Evolutionary conservation across 176 grass and related monocot species (phyloP), one percentile per base, ranked within the genome.

Genomic region (Hordeum marinum): DNA sequence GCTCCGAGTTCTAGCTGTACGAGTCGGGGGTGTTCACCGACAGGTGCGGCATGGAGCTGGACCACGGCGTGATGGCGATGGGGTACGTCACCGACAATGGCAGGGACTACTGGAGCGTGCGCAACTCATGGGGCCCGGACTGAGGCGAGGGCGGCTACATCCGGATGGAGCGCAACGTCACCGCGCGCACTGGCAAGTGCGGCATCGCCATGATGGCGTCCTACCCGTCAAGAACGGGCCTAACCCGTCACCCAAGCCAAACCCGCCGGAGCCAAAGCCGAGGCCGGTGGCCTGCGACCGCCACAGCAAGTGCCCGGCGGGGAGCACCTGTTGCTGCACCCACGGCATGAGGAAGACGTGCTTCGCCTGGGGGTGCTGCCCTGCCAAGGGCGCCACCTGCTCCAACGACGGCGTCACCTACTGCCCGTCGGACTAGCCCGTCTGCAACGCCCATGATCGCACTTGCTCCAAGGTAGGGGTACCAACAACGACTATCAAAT

Each of bases 161-260:
- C 69, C 40, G 40, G 37, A 72, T 72, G 69, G 69, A 72, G 69
- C 69, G 69, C 40, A 72, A 72, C 40, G 69, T 72, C 23, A 72
- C 69, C 23, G 40, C n/a, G 6, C 40, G 69, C 3, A 46, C 89
- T 1, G 94, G 94, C 68, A 96, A 96, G 68, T 97, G 94, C 37
- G 89, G 94, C 10, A 94, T 94, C 34, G 85, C 89, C 36, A 91
- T 97, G 89, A 72, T 84, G 42, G 84, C 89, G 1, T 93, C 91
- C 1, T 96, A 93, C 81, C 94, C 1, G 37, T 88, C 78, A 96
- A 96, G 81, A 78, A 63, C 3, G 84, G 94, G 0, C 52, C 35
- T 29, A 97, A 97, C 87, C 91, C 94, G 1, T 41, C 23, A 4
- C 69, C 40, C 68, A 72, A 72, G 39, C 52, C 52, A 57, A 21